Conservation (phyloP, 805 yeast species). For the Ogataea ganodermae region DNA sequence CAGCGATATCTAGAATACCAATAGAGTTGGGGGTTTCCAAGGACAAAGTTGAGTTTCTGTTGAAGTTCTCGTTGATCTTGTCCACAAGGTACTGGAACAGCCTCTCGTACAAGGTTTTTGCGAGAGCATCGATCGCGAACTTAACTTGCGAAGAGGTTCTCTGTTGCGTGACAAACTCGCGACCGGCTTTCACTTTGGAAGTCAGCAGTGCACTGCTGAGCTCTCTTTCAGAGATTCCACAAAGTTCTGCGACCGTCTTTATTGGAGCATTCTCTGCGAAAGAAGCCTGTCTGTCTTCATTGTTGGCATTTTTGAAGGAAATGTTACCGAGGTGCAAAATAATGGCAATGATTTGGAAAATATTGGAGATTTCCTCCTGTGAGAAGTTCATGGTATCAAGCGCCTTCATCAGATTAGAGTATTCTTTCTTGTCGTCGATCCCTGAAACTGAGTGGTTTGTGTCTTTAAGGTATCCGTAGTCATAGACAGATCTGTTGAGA, state of each 20-base stretch:
- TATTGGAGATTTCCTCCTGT: constrained; percentile 51
- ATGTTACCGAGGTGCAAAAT: constrained; percentile 87
- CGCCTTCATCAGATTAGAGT: constrained; percentile 61
- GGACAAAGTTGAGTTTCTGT: constrained; percentile 16
- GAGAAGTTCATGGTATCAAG: constrained; percentile 74
- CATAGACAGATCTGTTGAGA: constrained; percentile 39
- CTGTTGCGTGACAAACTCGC: constrained; percentile 79
- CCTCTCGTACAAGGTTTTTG: constrained; percentile 84
- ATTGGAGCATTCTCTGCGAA: constrained; percentile 55
- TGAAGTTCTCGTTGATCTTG: constrained; percentile 69
- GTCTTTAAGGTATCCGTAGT: constrained; percentile 60
- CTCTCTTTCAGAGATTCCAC: constrained; percentile 57
- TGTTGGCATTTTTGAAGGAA: constrained; percentile 60
- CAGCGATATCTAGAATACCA: constrained; percentile 63
- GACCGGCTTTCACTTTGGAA: constrained; percentile 90
- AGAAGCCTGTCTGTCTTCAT: constrained; percentile 70
- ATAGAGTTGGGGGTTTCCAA: constrained; percentile 43
- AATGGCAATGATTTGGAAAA: constrained; percentile 69
- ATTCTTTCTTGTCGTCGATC: constrained; percentile 75
- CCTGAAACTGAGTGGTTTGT: constrained; percentile 63
- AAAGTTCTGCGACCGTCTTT: constrained; percentile 53
- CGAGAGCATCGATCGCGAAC: constrained; percentile 79
- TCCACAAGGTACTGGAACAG: constrained; percentile 76
- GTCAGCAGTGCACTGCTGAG: constrained; percentile 63
- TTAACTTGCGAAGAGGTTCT: constrained; percentile 79